Base-by-base conservation (phyloP, 768 basidiomycete genomes). In the Saitozyma sp. region DNA sequence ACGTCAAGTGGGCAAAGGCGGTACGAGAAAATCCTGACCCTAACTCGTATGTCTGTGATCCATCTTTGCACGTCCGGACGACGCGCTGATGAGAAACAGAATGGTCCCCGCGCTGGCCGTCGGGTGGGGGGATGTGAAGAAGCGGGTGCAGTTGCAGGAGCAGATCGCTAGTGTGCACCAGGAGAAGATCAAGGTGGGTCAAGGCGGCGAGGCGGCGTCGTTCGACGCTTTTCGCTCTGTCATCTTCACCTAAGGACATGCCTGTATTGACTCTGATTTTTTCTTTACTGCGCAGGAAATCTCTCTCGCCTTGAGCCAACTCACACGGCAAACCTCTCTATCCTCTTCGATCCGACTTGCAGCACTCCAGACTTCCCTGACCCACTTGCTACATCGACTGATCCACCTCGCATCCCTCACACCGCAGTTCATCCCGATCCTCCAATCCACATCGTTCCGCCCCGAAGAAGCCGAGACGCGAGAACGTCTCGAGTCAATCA, bases 1-100 rank as follows among this genome's bases (percentile, higher is more conserved):
- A 79, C 20, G 70, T 67, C 6, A 71, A 73, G 39, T 79, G 78
- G 78, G 66, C 58, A 40, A 74, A 70, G 50, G 76, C 78, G 5
- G 42, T 69, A 53, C 56, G 78, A 43, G 76, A 76, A 56, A 79
- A 79, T 53, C 78, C 78, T 6, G 76, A 79, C 59, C 78, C 76
- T 1, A 58, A 62, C 10, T 63, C 56, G 78, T 78, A 55, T 63
- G 73, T 29, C 41, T 17, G 17, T 13, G 39, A 20, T 9, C 9
- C 38, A 38, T 37, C 45, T 20, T 1, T 17, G 7, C 0, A 37
- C 29, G 29, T 29, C 29, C 2, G 9, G 51, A n/a, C 16, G 38
- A 29, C 8, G 13, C n/a, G 54, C 54, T 62, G 54, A 57, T 56
- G 8, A 10, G 11, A 16, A 29, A 16, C 52, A 78, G 78, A 9